Percentiles rank a stretch among this genome's conserved stretches.
Conservation (phyloP, 179 eudicot genomes). For the Silene noctiflora region DNA sequence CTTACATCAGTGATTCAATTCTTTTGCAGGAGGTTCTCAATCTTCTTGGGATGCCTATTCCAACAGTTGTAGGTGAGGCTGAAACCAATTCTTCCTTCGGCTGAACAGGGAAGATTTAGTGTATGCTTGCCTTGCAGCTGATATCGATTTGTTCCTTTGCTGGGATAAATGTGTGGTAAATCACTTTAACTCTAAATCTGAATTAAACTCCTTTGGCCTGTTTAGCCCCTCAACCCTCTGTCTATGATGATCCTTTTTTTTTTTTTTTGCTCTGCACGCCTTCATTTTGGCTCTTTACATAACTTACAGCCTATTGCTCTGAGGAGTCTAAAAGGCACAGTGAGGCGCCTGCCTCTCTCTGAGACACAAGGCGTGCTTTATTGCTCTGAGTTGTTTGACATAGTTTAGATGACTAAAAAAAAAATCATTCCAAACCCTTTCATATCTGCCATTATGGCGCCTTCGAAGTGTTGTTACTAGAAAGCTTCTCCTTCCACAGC, state of each 20-base stretch:
- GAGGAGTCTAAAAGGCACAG: too few species aligned
- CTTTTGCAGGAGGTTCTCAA: conserved; percentile 67
- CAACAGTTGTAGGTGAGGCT: conserved; percentile 75
- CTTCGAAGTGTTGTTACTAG: too few species aligned
- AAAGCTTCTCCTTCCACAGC: too few species aligned
- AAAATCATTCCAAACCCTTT: too few species aligned
- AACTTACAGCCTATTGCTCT: too few species aligned
- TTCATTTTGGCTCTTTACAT: not conserved
- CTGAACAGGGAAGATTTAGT: conserved; percentile 72
- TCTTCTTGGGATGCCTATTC: conserved; percentile 83
- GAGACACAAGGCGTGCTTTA: too few species aligned
- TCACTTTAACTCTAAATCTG: conserved; percentile 57
- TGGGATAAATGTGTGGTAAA: conserved; percentile 88
- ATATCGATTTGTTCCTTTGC: conserved; percentile 83
- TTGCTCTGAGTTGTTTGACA: too few species aligned
- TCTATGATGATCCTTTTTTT: not conserved
- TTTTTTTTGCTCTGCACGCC: not conserved
- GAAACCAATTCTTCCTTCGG: conserved; percentile 87
- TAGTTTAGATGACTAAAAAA: too few species aligned
- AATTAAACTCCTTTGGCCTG: conserved; percentile 37
- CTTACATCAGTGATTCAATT: not conserved
- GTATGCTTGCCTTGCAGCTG: conserved; percentile 95
- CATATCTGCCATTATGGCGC: too few species aligned
- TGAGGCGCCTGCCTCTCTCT: too few species aligned
- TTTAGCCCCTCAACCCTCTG: not conserved